Evolutionary conservation across 2,329 filamentous ascomycete genomes (phyloP).

Genomic region (Scolecobasidium constrictum): DNA sequence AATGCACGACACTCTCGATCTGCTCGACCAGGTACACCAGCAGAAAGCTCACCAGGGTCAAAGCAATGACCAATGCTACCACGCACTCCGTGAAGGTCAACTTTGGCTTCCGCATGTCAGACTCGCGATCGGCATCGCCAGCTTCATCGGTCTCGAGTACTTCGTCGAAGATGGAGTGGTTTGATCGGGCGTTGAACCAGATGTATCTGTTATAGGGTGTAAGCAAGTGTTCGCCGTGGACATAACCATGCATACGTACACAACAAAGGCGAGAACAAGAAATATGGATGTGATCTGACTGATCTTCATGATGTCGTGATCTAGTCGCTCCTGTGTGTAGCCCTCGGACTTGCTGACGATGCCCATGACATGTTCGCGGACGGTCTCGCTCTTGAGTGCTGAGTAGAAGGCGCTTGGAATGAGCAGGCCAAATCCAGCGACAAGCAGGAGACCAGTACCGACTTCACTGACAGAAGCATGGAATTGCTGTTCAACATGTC

Average conservation of each 20-base stretch:
- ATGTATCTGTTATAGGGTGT: conserved; percentile 28
- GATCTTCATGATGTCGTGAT: conserved; percentile 24
- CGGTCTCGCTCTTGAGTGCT: conserved; percentile 7
- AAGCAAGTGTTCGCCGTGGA: not conserved
- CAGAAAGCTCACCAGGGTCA: conserved; percentile 61
- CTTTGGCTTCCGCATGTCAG: conserved; percentile 52
- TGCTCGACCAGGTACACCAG: conserved; percentile 64
- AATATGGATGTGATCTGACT: conserved; percentile 25
- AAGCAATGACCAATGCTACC: conserved; percentile 51
- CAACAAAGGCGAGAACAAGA: conserved; percentile 23
- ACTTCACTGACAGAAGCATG: conserved; percentile 69
- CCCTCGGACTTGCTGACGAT: conserved; percentile 13
- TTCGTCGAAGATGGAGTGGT: conserved; percentile 66
- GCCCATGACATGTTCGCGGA: not conserved
- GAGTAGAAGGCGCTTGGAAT: conserved; percentile 10
- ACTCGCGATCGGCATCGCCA: conserved; percentile 51
- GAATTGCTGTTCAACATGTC: conserved; percentile 58
- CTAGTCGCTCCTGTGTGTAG: conserved; percentile 22
- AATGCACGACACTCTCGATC: conserved; percentile 52
- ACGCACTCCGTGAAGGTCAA: conserved; percentile 65
- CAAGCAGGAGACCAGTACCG: conserved; percentile 64
- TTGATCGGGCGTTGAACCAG: conserved; percentile 64
- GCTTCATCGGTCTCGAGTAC: conserved; percentile 62
- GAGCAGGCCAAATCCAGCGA: conserved; percentile 47
- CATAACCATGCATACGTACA: conserved; percentile 10